Base-by-base conservation (phyloP, 257 asterid genomes). In the Nyctanthes arbortristis region DNA sequence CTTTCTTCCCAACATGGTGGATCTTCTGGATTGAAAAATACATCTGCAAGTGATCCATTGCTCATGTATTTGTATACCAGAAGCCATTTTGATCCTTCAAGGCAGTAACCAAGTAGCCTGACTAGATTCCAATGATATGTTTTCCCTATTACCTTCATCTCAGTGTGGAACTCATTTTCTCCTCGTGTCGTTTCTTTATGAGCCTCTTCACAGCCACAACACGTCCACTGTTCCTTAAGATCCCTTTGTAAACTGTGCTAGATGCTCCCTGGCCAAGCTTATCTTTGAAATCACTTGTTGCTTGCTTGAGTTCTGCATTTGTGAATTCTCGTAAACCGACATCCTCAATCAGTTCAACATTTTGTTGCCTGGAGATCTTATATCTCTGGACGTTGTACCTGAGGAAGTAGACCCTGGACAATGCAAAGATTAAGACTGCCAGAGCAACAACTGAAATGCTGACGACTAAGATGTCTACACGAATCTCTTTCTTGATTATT, bases 121-220 rank as follows among this genome's bases (percentile, higher is more conserved):
- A 85, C 91, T 3, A 85, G 87, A 66, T 85, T 87, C 0, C 82
- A 75, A 12, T 87, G 91, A 52, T 88, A 78, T 1, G 85, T 85
- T 67, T 54, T 83, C 24, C 85, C 88, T 27, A 85, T 85, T 10
- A 75, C 77, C 40, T 33, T 85, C 63, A 87, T 57, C 73, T 87
- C 88, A 4, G 76, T 83, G 18, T 72, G 84, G 66, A 87, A 85
- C 69, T 81, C 89, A 10, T 35, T 71, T n/a, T 83, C 91, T 18
- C 89, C 80, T 45, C 68, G 73, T 5, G 60, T 68, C 2, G 67
- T 7, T 20, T 77, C 78, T 36, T 74, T 84, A 66, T 81, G n/a
- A 83, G 45, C 56, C 67, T 83, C 67, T 87, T 85, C 67, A 87
- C 87, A 0, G 87, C 93, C 45, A 81, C 71, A 22, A 25, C 5